A percentile compares a stretch with the other conserved stretches of the same genome.
phyloP scores from a whole-genome alignment of 371 early-diverging fungal genomes.

The Apophysomyces variabilis region DNA sequence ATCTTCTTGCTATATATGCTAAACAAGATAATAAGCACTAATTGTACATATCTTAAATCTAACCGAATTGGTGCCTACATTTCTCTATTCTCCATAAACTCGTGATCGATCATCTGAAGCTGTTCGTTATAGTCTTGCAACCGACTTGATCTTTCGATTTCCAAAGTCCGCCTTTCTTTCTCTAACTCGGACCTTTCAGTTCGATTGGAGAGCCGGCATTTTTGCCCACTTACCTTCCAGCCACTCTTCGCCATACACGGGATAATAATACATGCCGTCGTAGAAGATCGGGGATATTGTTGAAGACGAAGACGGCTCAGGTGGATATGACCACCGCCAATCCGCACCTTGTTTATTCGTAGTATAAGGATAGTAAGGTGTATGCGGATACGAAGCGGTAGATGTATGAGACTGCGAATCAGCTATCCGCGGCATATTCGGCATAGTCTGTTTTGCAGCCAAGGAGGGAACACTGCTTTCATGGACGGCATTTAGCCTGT shows the following conservation, averaged over 20 bases:
- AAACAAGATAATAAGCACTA: neutral
- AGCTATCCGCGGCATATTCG: neutral
- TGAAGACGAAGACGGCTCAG: neutral
- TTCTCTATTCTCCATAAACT: conserved; percentile 23
- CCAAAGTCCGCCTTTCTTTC: conserved; percentile 4
- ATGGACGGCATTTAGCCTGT: neutral
- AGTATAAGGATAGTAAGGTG: conserved; percentile 7
- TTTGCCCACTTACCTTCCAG: neutral
- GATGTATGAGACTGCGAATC: neutral
- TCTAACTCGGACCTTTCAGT: neutral
- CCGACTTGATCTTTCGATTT: conserved; percentile 4
- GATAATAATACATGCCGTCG: conserved; percentile 7
- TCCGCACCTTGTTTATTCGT: neutral
- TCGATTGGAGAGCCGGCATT: neutral
- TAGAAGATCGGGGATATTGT: neutral
- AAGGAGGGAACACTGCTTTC: neutral
- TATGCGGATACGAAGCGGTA: neutral
- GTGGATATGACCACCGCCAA: neutral
- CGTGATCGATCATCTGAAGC: conserved; percentile 17
- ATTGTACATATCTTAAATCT: neutral
- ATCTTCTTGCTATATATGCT: conserved; percentile 23
- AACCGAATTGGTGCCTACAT: conserved; percentile 12
- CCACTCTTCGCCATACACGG: conserved; percentile 7
- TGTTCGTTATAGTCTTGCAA: conserved; percentile 15
- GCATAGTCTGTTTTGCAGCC: neutral